These are phyloP conservation scores for Huntiella omanensis DNA, from an alignment of 2,329 filamentous ascomycete genomes.

Conservation along the genomic window DNA sequence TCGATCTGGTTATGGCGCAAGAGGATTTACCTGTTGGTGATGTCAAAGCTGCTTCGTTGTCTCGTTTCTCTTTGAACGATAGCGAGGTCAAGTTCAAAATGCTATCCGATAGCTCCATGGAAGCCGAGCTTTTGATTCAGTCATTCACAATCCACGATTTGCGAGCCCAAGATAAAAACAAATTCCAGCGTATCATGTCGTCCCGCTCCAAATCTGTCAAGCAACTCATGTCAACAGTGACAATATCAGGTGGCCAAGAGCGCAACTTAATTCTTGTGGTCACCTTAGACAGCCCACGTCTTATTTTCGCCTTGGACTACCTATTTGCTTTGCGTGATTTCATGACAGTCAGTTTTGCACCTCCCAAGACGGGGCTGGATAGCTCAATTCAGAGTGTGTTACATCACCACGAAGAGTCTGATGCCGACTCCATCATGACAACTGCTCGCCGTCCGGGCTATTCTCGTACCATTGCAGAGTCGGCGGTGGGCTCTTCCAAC, in stretches of 20 bases:
- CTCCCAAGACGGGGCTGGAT: conserved; percentile 37
- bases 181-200: conserved; percentile 96
- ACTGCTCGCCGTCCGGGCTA: background rate
- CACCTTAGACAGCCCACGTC: conserved; percentile 80
- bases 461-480: conserved; percentile 15
- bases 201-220: conserved; percentile 87
- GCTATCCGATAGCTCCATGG: conserved; percentile 77
- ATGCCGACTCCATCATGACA: conserved; percentile 31
- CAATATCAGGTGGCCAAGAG: conserved; percentile 61
- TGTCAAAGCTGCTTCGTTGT: conserved; percentile 62
- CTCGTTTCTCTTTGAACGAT: conserved; percentile 84
- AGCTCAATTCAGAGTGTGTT: conserved; percentile 35
- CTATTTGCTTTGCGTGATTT: conserved; percentile 79
- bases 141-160: conserved; percentile 92
- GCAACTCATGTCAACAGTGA: conserved; percentile 94
- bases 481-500: conserved; percentile 7
- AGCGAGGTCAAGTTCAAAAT: conserved; percentile 83
- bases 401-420: conserved; percentile 29
- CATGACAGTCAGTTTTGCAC: conserved; percentile 48
- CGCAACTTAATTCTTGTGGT: conserved; percentile 74
- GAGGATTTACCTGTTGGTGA: conserved; percentile 63
- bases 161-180: conserved; percentile 74
- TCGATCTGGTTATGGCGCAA: conserved; percentile 68
- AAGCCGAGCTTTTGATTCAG: conserved; percentile 81
- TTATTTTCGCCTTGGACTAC: conserved; percentile 94